Evolutionary conservation across 2,329 filamentous ascomycete genomes (phyloP), one percentile per base, ranked within the genome.

Genomic region (Penicillium sp.): DNA sequence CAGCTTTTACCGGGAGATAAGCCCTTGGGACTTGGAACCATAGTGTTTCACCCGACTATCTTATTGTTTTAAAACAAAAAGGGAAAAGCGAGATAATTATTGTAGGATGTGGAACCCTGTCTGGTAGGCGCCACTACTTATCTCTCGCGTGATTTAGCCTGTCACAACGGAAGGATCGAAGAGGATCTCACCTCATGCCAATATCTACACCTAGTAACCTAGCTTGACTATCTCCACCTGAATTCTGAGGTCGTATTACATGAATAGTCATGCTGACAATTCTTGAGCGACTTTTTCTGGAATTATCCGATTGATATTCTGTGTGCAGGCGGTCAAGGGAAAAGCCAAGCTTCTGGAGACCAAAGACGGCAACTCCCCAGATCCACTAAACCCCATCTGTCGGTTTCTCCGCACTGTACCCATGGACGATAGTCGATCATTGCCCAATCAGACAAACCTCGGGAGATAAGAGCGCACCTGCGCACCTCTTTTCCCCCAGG

Each of bases 401-500:
- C 26, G 8, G 32, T 39, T 49, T 62, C 62, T 64, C 62, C 62
- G 62, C 61, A 65, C 57, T 64, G 44, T 48, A 13, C 31, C 44
- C 44, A 20, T 35, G 43, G 10, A 42, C 29, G 61, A 64, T 63
- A 61, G 53, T 34, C 43, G 38, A 59, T 57, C 54, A 18, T 56
- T 49, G 24, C 47, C 61, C 59, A 61, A 63, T 63, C 45, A 55
- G 18, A 24, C 7, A 18, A 22, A 20, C 34, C 14, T 40, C 32
- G 35, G 39, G 31, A 48, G 52, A 46, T 55, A 56, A 50, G 51
- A 37, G 24, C 11, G 16, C 16, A 32, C 9, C n/a, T n/a, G 32
- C 5, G 9, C 16, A 45, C 14, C n/a, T n/a, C 24, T 22, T 42
- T 26, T 43, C 22, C 40, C n/a, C 40, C 24, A 16, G 39, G 4